These are phyloP conservation scores for Cercophora sp. DNA, from an alignment of 495 filamentous ascomycete genomes.

Conservation along the genomic window DNA sequence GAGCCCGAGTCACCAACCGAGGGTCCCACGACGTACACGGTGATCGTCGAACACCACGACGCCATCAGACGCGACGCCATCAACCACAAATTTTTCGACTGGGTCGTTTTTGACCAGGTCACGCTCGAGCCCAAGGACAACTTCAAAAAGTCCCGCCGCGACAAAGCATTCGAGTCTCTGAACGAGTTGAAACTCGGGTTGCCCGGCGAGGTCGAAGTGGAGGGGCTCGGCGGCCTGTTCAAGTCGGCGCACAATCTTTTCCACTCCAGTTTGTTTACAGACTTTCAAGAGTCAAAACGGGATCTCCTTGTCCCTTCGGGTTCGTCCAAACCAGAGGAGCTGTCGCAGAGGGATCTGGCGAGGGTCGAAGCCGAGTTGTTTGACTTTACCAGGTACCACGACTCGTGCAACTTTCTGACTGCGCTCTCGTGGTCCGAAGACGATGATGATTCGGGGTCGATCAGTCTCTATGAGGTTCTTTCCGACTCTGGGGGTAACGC, in stretches of 20 bases:
- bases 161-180: constrained; percentile 18
- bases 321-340: not conserved
- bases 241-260: constrained; percentile 24
- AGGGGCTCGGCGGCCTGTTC: constrained; percentile 23
- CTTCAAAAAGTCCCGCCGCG: constrained; percentile 16
- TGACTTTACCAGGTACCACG: constrained; percentile 23
- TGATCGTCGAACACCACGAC: not conserved
- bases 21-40: too few relatives aligned
- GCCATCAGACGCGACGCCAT: not conserved
- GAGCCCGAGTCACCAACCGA: too few relatives aligned
- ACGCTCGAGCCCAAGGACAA: constrained; percentile 18
- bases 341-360: constrained; percentile 19
- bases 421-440: constrained; percentile 26
- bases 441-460: constrained; percentile 13
- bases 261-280: constrained; percentile 20
- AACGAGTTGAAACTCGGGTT: constrained; percentile 19
- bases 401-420: constrained; percentile 16
- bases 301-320: constrained; percentile 10
- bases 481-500: constrained; percentile 9
- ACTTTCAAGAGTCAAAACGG: constrained; percentile 24
- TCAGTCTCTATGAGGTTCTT: constrained; percentile 21
- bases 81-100: constrained; percentile 19
- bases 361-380: constrained; percentile 26
- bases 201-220: constrained; percentile 20
- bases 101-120: constrained; percentile 16